Percentiles rank a stretch among this genome's conserved stretches.
Evolutionary conservation across 192 early-diverging fungal genomes (phyloP).

Genomic region (Diversispora epigaea): DNA sequence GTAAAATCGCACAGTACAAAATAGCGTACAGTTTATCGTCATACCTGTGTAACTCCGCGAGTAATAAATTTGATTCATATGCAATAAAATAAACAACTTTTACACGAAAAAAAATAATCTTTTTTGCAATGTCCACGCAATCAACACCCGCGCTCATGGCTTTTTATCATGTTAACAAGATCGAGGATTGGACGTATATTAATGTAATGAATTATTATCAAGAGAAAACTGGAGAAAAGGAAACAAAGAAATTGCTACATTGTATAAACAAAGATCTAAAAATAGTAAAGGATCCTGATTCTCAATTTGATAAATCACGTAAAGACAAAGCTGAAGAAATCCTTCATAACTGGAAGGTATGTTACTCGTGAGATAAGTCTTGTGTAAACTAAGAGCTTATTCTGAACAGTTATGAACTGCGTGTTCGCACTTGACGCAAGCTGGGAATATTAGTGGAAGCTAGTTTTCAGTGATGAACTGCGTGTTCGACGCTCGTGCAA

Average conservation of each 20-base stretch:
- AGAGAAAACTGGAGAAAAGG: not conserved
- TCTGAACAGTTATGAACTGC: not conserved
- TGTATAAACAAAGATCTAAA: not conserved
- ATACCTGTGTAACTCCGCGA: too few species aligned
- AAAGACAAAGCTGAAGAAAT: not conserved
- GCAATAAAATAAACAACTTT: too few species aligned
- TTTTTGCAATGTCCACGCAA: not conserved
- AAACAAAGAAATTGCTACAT: not conserved
- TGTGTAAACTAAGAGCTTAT: not conserved
- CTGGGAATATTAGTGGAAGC: not conserved
- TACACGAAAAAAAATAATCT: too few species aligned
- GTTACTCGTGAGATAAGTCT: not conserved
- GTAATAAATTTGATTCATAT: too few species aligned
- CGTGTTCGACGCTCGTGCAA: not conserved
- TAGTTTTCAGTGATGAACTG: not conserved
- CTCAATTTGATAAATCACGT: not conserved
- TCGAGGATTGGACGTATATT: not conserved
- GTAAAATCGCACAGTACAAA: too few species aligned
- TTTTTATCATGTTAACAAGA: not conserved
- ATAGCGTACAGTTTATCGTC: too few species aligned
- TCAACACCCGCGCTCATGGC: not conserved
- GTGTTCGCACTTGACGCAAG: not conserved
- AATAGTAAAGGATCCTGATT: not conserved
- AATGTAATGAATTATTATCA: not conserved
- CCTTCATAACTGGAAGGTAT: not conserved